Conservation (phyloP, 805 yeast species). For the Barnettozyma siamensis region DNA sequence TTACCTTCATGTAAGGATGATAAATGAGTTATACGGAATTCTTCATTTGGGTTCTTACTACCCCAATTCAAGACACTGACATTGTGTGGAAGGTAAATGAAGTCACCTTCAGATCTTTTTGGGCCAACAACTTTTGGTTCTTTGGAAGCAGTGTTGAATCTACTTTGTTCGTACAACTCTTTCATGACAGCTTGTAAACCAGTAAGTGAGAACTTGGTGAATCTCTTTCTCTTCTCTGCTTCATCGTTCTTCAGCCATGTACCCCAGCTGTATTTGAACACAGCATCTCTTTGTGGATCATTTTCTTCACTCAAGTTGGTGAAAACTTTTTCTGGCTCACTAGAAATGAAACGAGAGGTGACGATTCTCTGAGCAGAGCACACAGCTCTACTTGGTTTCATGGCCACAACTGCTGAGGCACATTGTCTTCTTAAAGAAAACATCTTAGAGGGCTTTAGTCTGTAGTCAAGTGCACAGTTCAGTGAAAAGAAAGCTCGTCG, state of each 20-base stretch:
- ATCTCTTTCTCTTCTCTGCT: conserved; percentile 66
- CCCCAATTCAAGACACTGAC: conserved; percentile 39
- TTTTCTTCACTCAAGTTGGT: conserved; percentile 55
- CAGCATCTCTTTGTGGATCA: conserved; percentile 63
- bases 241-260: conserved; percentile 84
- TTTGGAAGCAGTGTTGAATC: conserved; percentile 27
- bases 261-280: conserved; percentile 92
- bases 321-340: conserved; percentile 28
- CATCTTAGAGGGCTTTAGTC: conserved; percentile 7
- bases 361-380: neutral
- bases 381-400: neutral
- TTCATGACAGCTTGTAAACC: conserved; percentile 59
- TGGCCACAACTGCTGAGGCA: neutral
- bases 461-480: too few species aligned
- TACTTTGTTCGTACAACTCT: conserved; percentile 36
- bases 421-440: conserved; percentile 13
- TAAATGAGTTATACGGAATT: conserved; percentile 57
- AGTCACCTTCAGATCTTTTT: conserved; percentile 33
- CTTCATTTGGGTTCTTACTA: conserved; percentile 35
- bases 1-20: conserved; percentile 90
- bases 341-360: conserved; percentile 25
- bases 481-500: too few species aligned
- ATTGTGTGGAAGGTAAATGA: conserved; percentile 45
- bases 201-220: conserved; percentile 73
- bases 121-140: conserved; percentile 25